These are phyloP conservation scores for Yamadazyma aaseri DNA, from an alignment of 1,139 yeast genomes.

Conservation along the genomic window DNA sequence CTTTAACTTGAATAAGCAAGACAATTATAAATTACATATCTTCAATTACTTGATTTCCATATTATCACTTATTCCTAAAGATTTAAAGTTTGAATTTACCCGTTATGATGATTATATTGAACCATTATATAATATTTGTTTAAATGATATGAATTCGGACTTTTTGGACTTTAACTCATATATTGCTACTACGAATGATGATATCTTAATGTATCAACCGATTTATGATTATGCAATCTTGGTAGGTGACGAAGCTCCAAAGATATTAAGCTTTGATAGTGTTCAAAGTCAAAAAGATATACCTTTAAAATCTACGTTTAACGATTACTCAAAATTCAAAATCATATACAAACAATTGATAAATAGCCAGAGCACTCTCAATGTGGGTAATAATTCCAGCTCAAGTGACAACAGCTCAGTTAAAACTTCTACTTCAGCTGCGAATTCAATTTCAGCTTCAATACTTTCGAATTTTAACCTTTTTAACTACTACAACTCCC, in stretches of 20 bases:
- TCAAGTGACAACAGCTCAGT: constrained; percentile 27
- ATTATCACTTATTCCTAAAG: constrained; percentile 38
- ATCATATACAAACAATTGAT: constrained; percentile 30
- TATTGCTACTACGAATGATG: constrained; percentile 69
- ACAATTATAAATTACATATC: constrained; percentile 24
- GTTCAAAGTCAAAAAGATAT: constrained; percentile 8
- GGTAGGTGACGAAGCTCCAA: constrained; percentile 22
- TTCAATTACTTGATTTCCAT: constrained; percentile 38
- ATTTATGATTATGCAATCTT: constrained; percentile 53
- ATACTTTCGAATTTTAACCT: constrained; percentile 15
- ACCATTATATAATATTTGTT: constrained; percentile 66
- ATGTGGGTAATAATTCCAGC: constrained; percentile 6
- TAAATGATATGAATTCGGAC: constrained; percentile 46
- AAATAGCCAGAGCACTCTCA: constrained; percentile 15
- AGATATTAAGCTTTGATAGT: constrained; percentile 14
- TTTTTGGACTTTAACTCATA: constrained; percentile 14
- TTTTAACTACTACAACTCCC: constrained; percentile 5
- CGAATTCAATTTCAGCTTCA: constrained; percentile 10
- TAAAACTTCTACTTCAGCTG: constrained; percentile 16
- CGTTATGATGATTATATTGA: constrained; percentile 24
- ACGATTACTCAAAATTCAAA: constrained; percentile 40
- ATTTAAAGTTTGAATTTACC: constrained; percentile 17
- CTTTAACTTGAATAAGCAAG: constrained; percentile 41
- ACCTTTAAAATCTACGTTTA: constrained; percentile 29
- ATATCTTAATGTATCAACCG: constrained; percentile 57